Conservation (phyloP, 1,284 basidiomycete species). For the Moesziomyces antarcticus region DNA sequence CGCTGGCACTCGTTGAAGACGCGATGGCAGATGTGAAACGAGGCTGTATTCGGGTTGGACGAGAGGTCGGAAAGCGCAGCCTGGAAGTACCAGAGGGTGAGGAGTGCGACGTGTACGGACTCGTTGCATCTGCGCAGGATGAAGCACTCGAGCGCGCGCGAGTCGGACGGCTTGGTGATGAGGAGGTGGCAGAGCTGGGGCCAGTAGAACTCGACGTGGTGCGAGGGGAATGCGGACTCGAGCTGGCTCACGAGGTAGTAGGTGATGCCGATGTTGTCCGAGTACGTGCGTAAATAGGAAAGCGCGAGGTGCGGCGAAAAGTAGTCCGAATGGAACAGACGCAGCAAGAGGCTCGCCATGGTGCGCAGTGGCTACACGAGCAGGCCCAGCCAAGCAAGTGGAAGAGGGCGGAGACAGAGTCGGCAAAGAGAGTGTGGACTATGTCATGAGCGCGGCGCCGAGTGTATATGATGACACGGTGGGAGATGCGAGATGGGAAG, state of each 20-base stretch:
- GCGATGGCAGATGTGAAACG: constrained; percentile 91
- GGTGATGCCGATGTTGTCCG: constrained; percentile 67
- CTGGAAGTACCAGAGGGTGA: constrained; percentile 67
- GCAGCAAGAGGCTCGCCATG: constrained; percentile 65
- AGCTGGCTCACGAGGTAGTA: constrained; percentile 65
- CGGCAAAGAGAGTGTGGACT: too few species aligned
- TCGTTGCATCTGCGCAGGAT: constrained; percentile 62
- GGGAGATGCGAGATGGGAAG: too few species aligned
- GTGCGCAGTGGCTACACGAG: constrained; percentile 1
- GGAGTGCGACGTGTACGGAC: constrained; percentile 63
- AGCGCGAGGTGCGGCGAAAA: constrained; percentile 66
- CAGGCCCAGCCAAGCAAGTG: too few species aligned
- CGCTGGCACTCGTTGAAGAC: constrained; percentile 92
- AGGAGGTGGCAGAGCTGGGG: constrained; percentile 66
- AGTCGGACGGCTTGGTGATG: constrained; percentile 61
- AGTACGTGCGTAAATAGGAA: constrained; percentile 63
- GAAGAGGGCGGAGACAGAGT: too few species aligned
- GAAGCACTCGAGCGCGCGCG: constrained; percentile 63
- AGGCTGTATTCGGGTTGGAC: constrained; percentile 74
- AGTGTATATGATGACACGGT: too few species aligned
- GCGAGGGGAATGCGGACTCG: constrained; percentile 48
- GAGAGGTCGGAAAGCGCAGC: constrained; percentile 64
- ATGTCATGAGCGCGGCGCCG: too few species aligned
- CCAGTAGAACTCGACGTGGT: constrained; percentile 67
- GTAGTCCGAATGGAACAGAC: constrained; percentile 66